Percentiles rank a stretch among this genome's conserved stretches.
Conservation (phyloP, 2,329 filamentous ascomycete genomes). For the Xylaria sp. region DNA sequence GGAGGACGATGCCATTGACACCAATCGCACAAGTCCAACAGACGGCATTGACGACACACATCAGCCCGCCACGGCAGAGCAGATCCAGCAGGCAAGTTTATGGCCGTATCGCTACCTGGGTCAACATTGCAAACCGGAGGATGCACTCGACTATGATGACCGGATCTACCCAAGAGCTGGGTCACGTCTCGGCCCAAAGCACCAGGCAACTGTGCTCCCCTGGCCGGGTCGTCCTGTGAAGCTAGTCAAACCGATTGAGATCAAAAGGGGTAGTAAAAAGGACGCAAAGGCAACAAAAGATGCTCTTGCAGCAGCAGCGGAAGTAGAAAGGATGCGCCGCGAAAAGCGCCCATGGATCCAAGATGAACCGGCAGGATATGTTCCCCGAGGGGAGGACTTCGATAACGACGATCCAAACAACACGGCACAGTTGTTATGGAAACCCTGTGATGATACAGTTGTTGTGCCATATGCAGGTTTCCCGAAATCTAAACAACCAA, state of each 20-base stretch:
- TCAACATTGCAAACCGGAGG: conserved; percentile 93
- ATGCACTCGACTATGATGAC: conserved; percentile 96
- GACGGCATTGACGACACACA: conserved; percentile 67
- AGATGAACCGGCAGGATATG: conserved; percentile 89
- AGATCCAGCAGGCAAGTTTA: conserved; percentile 90
- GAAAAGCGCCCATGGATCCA: conserved; percentile 92
- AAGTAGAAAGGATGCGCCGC: conserved; percentile 81
- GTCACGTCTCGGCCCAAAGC: conserved; percentile 88
- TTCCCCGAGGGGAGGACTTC: conserved; percentile 83
- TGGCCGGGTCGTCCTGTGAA: conserved; percentile 92
- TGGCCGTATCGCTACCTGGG: conserved; percentile 98
- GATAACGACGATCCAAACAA: conserved; percentile 76
- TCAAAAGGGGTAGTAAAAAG: conserved; percentile 84
- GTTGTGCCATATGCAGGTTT: conserved; percentile 29
- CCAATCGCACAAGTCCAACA: conserved; percentile 72
- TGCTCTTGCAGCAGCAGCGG: conserved; percentile 77
- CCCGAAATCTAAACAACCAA: conserved; percentile 47
- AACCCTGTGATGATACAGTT: conserved; percentile 67
- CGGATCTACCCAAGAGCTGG: conserved; percentile 96
- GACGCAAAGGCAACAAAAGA: conserved; percentile 84
- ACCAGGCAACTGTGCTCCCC: conserved; percentile 85
- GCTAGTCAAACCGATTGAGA: conserved; percentile 87
- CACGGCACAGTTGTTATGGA: conserved; percentile 82
- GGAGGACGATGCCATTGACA: conserved; percentile 75
- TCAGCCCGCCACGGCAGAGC: conserved; percentile 78